These are phyloP conservation scores for Labyrinthula sp. DNA, from an alignment of 352 stramenopile genomes.

Conservation along the genomic window DNA sequence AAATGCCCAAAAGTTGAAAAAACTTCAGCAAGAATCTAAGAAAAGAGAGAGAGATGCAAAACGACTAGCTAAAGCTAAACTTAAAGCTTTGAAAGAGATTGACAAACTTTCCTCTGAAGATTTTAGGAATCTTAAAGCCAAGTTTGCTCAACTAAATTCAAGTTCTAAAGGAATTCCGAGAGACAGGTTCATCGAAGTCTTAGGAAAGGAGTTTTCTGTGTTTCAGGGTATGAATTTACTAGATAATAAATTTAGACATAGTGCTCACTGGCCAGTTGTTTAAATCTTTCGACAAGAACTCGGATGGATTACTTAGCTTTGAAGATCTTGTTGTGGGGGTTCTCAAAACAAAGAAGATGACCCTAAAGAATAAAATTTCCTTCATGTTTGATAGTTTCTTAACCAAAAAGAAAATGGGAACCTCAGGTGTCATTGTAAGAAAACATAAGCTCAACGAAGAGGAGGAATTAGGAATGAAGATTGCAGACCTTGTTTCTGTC, in stretches of 20 bases:
- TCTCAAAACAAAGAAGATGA: background rate
- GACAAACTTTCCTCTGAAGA: background rate
- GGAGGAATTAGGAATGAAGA: conserved; percentile 6
- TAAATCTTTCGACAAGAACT: conserved; percentile 12
- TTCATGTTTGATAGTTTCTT: conserved; percentile 21
- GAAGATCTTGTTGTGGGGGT: conserved; percentile 27
- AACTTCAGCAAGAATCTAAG: background rate
- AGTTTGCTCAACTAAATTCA: conserved; percentile 3
- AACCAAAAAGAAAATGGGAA: conserved; percentile 2
- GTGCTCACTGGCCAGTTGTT: conserved; percentile 18
- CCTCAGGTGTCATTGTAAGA: background rate
- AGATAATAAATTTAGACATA: conserved; percentile 8
- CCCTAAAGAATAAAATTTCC: conserved; percentile 15
- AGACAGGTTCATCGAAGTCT: conserved; percentile 19
- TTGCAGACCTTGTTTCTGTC: conserved; percentile 21
- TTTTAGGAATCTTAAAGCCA: background rate
- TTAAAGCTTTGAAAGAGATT: background rate
- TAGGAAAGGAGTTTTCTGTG: conserved; percentile 12
- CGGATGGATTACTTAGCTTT: conserved; percentile 19
- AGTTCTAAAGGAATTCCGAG: conserved; percentile 8
- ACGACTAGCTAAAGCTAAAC: background rate
- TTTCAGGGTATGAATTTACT: background rate
- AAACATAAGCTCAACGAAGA: background rate
- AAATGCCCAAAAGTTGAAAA: background rate
- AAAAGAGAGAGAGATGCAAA: background rate